phyloP scores from a whole-genome alignment of 1,284 basidiomycete genomes.

The Apiotrichum sp. region DNA sequence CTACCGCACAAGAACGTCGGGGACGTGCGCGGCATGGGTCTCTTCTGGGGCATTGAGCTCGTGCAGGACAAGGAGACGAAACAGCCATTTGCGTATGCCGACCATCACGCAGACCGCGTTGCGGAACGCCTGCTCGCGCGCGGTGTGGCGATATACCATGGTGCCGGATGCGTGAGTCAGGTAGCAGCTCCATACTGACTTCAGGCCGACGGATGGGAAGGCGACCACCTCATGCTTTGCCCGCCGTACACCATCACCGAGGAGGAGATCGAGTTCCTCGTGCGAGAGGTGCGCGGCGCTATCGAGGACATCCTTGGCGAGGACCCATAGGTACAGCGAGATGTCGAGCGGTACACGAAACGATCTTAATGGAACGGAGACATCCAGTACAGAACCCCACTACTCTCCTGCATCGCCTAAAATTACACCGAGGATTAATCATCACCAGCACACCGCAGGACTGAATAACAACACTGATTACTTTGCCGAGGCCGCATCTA shows the following conservation, averaged over 20 bases:
- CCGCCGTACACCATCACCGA: conserved; percentile 34
- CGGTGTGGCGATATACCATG: conserved; percentile 29
- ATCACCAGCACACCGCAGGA: no score
- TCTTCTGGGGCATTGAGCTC: conserved; percentile 77
- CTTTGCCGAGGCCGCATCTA: no score
- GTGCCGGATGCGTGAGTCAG: conserved; percentile 14
- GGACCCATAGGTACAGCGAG: conserved; percentile 9
- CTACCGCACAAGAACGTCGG: conserved; percentile 21
- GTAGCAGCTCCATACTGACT: no score
- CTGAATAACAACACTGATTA: no score
- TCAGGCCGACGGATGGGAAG: conserved; percentile 28
- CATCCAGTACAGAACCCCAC: no score
- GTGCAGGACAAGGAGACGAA: conserved; percentile 28
- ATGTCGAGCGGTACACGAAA: no score
- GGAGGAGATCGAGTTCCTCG: conserved; percentile 20
- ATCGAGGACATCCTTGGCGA: conserved; percentile 13
- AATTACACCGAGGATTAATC: no score
- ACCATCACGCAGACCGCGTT: conserved; percentile 21
- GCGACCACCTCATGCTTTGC: conserved; percentile 37
- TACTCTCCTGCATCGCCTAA: no score
- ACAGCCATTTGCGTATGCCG: conserved; percentile 19
- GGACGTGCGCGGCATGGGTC: conserved; percentile 54
- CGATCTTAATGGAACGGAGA: no score
- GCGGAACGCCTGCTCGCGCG: conserved; percentile 21
- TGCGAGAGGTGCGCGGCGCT: conserved; percentile 17